Evolutionary conservation across 257 asterid species (phyloP), one percentile per base, ranked within the genome.

Genomic region (Striga asiatica): DNA sequence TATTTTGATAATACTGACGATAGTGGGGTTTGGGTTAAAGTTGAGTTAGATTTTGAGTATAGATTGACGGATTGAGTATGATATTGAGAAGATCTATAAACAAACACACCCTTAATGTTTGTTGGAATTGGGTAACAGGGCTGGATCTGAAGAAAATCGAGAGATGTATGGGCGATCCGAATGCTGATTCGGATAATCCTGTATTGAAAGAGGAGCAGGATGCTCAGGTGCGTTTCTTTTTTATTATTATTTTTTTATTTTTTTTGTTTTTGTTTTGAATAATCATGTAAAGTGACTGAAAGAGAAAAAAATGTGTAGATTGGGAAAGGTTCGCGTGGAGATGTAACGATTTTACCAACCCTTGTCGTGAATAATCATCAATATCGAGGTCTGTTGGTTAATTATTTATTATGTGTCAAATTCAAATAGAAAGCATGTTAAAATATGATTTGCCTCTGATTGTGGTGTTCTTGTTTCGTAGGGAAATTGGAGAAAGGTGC

Each of bases 321-420:
- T 67, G 97, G 97, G 64, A 89, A 89, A 81, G 95, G 95, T 56
- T 20, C 94, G 39, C 83, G 95, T 24, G 95, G 97, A 60, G 97
- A 89, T 52, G 95, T 85, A 11, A 45, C 50, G 18, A 45, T 45
- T 19, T 45, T 45, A 27, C 50, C 50, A 17, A 45, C 97, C 42
- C 81, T 89, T 35, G 97, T 89, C 8, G 95, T 89, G 72, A 89
- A 89, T 67, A 83, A 79, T 64, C 78, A 82, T 49, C 97, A 89
- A 59, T 89, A 89, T 68, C 81, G 95, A 79, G 97, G 97, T 85
- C 49, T 63, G 85, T 8, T 45, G 18, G 65, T 54, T 47, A 11
- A 35, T 64, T n/a, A n/a, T n/a, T n/a, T n/a, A n/a, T 52, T 6
- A 13, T 17, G 24, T 17, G 22, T 45, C n/a, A n/a, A 21, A 46